Evolutionary conservation across 2,329 filamentous ascomycete species (phyloP), one percentile per base, ranked within the genome.

Genomic region (Saccharata proteae): DNA sequence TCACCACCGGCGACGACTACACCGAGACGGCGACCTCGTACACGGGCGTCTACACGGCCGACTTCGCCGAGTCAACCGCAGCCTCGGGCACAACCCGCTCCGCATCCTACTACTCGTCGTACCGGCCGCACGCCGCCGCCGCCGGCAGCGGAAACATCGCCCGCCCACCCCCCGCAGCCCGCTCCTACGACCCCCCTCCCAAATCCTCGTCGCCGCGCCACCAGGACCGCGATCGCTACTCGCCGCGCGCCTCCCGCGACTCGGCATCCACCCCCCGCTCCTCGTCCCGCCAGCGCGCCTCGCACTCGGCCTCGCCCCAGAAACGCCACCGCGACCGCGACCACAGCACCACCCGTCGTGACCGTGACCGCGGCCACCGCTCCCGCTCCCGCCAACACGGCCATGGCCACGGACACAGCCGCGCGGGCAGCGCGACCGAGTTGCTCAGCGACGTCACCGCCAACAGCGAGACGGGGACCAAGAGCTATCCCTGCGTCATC

Each of bases 401-500:
- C 33, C 32, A 25, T 12, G 16, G 18, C 34, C 24, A 32, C 17
- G 13, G 23, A 13, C 16, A 7, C 21, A 16, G 33, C 13, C 12
- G 18, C 21, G 13, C 3, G 4, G 30, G 28, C 19, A 23, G 27
- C 10, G n/a, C n/a, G n/a, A 5, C 14, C 21, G 19, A 54, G 32
- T 53, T 53, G 39, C 54, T 52, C 47, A 52, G 47, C 5, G 56
- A 63, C 15, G 50, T 58, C 3, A 51, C 49, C n/a, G n/a, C n/a
- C n/a, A n/a, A n/a, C 24, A 50, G 51, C 13, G 56, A 55, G 4
- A 55, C 56, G 1, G 65, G 67, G 7, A 69, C 65, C 9, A 70
- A 67, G 48, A 59, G 57, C 28, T 74, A 74, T 43, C 63, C 65
- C 16, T 69, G 70, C 49, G 61, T 69, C 6, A 67, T 74, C 29